phyloP scores from a whole-genome alignment of 768 basidiomycete genomes.

The Wakefieldia striispora region DNA sequence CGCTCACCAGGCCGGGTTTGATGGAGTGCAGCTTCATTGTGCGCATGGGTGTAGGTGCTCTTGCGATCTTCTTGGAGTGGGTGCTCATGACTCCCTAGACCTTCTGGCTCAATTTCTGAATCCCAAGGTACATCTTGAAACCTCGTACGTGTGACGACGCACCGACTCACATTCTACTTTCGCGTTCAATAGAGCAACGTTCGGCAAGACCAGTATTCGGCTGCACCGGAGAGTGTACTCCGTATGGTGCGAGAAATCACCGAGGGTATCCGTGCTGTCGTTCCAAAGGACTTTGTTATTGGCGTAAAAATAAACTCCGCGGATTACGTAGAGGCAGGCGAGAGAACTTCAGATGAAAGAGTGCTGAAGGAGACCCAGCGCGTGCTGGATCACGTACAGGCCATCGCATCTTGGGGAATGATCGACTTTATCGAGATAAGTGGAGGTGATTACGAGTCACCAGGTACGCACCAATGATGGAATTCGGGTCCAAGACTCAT shows the following conservation, averaged over 20 bases:
- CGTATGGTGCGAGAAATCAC: slow-evolving; percentile 58
- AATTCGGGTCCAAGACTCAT: not conserved
- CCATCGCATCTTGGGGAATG: slow-evolving; percentile 59
- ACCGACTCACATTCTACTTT: not conserved
- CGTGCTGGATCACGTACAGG: slow-evolving; percentile 58
- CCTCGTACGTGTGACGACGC: slow-evolving; percentile 12
- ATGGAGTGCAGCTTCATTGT: slow-evolving; percentile 83
- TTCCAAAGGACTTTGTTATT: slow-evolving; percentile 60
- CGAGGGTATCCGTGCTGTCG: slow-evolving; percentile 48
- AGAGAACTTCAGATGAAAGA: slow-evolving; percentile 32
- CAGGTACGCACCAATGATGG: slow-evolving; percentile 43
- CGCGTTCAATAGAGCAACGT: slow-evolving; percentile 40
- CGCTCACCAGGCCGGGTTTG: slow-evolving; percentile 70
- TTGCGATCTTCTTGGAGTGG: not conserved
- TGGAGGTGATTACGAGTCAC: slow-evolving; percentile 82
- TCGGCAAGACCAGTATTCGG: slow-evolving; percentile 62
- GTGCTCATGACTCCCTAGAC: slow-evolving; percentile 42
- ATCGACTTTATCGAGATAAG: slow-evolving; percentile 88
- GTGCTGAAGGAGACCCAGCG: slow-evolving; percentile 27
- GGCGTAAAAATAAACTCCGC: slow-evolving; percentile 81
- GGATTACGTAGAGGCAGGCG: slow-evolving; percentile 54
- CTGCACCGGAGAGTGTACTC: slow-evolving; percentile 42
- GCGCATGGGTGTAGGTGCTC: slow-evolving; percentile 76
- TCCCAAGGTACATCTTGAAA: slow-evolving; percentile 48
- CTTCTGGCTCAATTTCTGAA: slow-evolving; percentile 78